A percentile compares a stretch with the other conserved stretches of the same genome.
Evolutionary conservation across 768 basidiomycete genomes (phyloP).

Genomic region (Glaciozyma antarctica): DNA sequence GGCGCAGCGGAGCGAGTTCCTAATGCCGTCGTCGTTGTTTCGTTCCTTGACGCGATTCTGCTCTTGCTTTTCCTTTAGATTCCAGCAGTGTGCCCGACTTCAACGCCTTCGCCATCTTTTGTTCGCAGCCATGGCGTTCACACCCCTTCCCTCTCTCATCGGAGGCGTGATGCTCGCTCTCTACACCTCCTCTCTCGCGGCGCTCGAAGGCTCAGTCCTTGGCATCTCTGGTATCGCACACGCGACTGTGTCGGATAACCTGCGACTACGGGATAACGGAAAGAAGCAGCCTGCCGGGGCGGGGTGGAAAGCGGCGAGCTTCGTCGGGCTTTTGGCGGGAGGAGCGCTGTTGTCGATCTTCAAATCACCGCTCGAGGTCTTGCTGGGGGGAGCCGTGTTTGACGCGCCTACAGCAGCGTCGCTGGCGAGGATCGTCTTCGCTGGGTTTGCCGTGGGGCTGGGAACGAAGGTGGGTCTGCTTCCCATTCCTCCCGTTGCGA

Average conservation of each 20-base stretch:
- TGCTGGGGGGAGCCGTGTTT: conserved; percentile 11
- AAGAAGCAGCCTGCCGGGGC: no score
- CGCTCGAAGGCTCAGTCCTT: conserved; percentile 37
- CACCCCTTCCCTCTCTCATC: conserved; percentile 24
- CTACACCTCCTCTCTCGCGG: conserved; percentile 36
- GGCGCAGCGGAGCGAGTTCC: no score
- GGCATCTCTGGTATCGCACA: conserved; percentile 39
- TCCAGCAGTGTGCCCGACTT: no score
- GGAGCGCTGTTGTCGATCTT: background rate
- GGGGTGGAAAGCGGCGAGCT: conserved; percentile 7
- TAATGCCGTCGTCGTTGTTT: no score
- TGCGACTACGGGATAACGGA: no score
- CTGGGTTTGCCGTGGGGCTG: conserved; percentile 38
- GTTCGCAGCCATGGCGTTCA: conserved; percentile 6
- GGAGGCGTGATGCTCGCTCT: conserved; percentile 39
- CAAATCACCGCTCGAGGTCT: background rate
- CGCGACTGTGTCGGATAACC: conserved; percentile 19
- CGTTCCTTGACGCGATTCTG: no score
- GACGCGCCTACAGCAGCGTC: conserved; percentile 25
- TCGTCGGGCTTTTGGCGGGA: conserved; percentile 5
- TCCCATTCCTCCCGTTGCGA: background rate
- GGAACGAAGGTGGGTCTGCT: conserved; percentile 41
- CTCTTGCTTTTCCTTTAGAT: no score
- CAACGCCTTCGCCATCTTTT: no score
- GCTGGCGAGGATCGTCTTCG: conserved; percentile 25